These are phyloP conservation scores for Debaryomycetaceae sp. DNA, from an alignment of 1,139 yeast genomes.

Conservation along the genomic window DNA sequence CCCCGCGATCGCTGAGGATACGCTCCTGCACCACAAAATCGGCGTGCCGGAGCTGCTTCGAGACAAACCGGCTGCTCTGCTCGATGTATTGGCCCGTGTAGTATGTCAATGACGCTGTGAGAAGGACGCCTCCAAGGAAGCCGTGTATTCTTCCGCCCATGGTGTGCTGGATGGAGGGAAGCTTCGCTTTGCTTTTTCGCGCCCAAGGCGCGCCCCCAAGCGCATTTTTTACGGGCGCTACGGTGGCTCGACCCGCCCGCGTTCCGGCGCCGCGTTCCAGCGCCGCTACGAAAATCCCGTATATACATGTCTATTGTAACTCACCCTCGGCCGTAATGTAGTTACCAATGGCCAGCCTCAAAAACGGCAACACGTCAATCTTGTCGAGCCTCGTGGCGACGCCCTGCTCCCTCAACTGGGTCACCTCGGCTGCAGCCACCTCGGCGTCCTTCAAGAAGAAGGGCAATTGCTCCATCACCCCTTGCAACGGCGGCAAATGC, in stretches of 20 bases:
- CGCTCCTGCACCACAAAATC: conserved; percentile 47
- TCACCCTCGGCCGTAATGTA: conserved; percentile 14
- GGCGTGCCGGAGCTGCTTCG: conserved; percentile 46
- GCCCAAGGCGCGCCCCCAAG: background rate
- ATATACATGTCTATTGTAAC: too few species aligned
- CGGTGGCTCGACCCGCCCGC: too few species aligned
- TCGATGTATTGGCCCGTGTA: conserved; percentile 59
- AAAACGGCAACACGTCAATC: conserved; percentile 40
- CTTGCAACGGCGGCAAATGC: conserved; percentile 29
- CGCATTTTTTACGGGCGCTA: background rate
- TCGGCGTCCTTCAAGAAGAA: conserved; percentile 41
- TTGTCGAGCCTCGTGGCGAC: conserved; percentile 24
- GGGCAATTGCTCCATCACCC: conserved; percentile 40
- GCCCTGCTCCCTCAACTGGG: conserved; percentile 32
- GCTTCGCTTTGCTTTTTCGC: background rate
- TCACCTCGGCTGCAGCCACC: conserved; percentile 53
- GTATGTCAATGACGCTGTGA: conserved; percentile 63
- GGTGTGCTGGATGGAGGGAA: background rate
- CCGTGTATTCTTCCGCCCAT: conserved; percentile 51
- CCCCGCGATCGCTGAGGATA: conserved; percentile 37
- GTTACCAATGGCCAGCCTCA: conserved; percentile 28
- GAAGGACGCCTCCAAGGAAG: conserved; percentile 61
- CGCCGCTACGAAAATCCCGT: too few species aligned
- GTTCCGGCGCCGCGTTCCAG: too few species aligned
- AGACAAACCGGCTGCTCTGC: conserved; percentile 42